These are phyloP conservation scores for Silene coronaria DNA, from an alignment of 179 eudicot species.

Conservation along the genomic window DNA sequence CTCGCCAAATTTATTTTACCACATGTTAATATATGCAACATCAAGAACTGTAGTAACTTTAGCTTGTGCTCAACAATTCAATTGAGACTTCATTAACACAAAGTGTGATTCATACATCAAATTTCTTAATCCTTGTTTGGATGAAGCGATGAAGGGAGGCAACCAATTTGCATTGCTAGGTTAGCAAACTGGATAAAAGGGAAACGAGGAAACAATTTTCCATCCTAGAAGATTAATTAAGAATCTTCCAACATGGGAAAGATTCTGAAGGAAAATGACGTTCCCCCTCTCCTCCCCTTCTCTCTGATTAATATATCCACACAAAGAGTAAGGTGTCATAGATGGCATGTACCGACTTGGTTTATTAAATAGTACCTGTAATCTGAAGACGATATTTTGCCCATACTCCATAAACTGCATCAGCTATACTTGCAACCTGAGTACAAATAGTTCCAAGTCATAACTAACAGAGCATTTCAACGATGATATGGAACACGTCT, in stretches of 20 bases:
- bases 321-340: no score
- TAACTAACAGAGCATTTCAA: background rate
- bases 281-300: background rate
- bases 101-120: background rate
- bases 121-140: background rate
- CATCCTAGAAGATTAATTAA: background rate
- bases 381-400: conserved; percentile 88
- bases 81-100: background rate
- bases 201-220: background rate
- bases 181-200: background rate
- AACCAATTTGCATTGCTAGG: background rate
- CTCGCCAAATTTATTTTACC: background rate
- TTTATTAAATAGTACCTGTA: conserved; percentile 45
- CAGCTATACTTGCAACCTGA: conserved; percentile 73
- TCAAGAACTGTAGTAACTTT: background rate
- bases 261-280: background rate
- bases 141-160: background rate
- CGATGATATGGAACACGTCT: background rate
- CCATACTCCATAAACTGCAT: conserved; percentile 78
- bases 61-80: background rate
- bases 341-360: no score
- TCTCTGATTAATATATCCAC: no score
- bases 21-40: background rate
- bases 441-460: background rate
- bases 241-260: background rate